These are phyloP conservation scores for Psidium friedrichsthalianum DNA, from an alignment of 345 rosid species.

Conservation along the genomic window DNA sequence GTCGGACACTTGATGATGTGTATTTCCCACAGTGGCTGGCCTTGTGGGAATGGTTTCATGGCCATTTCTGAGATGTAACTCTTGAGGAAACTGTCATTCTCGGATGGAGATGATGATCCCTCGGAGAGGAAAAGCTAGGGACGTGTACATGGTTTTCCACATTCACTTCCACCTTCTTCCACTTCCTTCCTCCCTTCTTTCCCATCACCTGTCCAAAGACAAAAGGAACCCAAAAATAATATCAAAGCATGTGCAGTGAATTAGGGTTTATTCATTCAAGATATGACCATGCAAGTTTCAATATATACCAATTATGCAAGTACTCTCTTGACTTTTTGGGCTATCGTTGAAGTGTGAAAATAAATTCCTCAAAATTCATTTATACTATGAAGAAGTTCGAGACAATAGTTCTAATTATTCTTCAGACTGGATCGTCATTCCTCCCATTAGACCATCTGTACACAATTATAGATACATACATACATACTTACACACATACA, in stretches of 20 bases:
- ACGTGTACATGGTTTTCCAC: constrained; percentile 5
- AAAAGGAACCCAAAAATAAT: neutral
- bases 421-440: no score
- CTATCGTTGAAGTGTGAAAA: no score
- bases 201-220: neutral
- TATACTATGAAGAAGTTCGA: no score
- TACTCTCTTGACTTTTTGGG: no score
- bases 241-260: neutral
- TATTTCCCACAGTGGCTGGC: constrained; percentile 23
- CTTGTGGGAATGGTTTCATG: neutral
- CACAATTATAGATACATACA: no score
- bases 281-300: neutral
- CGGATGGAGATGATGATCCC: neutral
- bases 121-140: constrained; percentile 1
- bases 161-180: constrained; percentile 7
- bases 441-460: no score
- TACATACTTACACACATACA: neutral
- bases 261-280: neutral
- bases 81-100: constrained; percentile 8
- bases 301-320: no score
- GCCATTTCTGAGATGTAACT: constrained; percentile 10
- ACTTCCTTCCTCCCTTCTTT: constrained; percentile 1
- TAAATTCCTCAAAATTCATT: no score
- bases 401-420: no score
- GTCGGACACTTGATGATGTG: constrained; percentile 22